Percentiles rank a stretch among this genome's conserved stretches.
Conservation (phyloP, 352 stramenopile genomes). For the Bremia lactucae region DNA sequence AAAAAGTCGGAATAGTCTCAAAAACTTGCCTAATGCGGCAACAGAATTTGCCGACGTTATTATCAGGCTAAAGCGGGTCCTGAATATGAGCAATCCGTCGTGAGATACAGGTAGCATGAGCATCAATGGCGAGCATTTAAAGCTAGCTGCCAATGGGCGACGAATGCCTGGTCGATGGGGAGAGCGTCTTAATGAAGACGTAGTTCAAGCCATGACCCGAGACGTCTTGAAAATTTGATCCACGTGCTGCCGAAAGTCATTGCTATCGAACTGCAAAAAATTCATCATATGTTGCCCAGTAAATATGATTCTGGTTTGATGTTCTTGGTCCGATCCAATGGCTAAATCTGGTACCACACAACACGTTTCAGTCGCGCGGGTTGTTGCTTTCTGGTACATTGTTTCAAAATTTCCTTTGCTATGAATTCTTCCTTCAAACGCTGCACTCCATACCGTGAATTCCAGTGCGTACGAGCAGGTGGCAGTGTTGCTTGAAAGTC, state of each 20-base stretch:
- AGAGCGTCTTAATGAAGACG: slow-evolving; percentile 15
- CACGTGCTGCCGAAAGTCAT: slow-evolving; percentile 66
- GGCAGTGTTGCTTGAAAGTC: slow-evolving; percentile 13
- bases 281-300: slow-evolving; percentile 77
- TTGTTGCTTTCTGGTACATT: slow-evolving; percentile 30
- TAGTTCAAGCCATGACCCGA: slow-evolving; percentile 9
- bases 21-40: slow-evolving; percentile 77
- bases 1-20: slow-evolving; percentile 76
- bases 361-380: slow-evolving; percentile 20
- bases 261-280: slow-evolving; percentile 77
- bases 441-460: slow-evolving; percentile 33
- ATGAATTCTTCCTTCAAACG: slow-evolving; percentile 34
- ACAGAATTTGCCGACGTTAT: slow-evolving; percentile 82
- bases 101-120: slow-evolving; percentile 14
- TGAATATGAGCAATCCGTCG: slow-evolving; percentile 44
- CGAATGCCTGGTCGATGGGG: slow-evolving; percentile 8
- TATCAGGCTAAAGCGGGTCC: slow-evolving; percentile 53
- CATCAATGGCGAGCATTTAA: slow-evolving; percentile 8
- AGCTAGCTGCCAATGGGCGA: slow-evolving; percentile 7
- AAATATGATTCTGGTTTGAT: slow-evolving; percentile 39
- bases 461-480: slow-evolving; percentile 5
- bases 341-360: slow-evolving; percentile 30
- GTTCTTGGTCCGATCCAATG: slow-evolving; percentile 15
- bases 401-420: slow-evolving; percentile 40
- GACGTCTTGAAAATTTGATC: slow-evolving; percentile 34